Base-by-base conservation (phyloP, 495 filamentous ascomycete species). In the Daldinia childiae region DNA sequence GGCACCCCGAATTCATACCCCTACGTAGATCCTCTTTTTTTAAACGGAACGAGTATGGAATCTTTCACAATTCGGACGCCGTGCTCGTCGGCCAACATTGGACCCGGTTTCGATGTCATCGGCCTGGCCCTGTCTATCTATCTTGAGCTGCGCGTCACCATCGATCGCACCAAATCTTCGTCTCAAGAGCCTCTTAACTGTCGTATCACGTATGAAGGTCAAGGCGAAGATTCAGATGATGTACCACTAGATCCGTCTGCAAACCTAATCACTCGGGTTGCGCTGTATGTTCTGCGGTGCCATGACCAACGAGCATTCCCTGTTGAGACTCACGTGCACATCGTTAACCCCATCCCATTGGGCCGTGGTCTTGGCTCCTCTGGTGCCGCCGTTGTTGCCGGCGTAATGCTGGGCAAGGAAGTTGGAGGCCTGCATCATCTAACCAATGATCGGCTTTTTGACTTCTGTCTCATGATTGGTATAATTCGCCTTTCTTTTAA, bases 21-120 rank as follows among this genome's bases (percentile, higher is more conserved):
- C 14, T 30, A 45, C 38, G 24, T 29, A 43, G 21, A 60, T 30
- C 39, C 11, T 2, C 38, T 58, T 45, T 14, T 29, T 19, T 9
- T 19, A 45, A 14, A 27, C 58, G 41, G 17, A 17, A 7, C 29
- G 4, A 69, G 50, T 15, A 76, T 80, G 61, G 79, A 86, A 73
- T 86, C 84, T 6, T 90, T 90, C 77, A 78, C 83, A 58, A 89
- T 91, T 79, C 84, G 81, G 73, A 89, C 84, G 17, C 94, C 94
- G 48, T 97, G 93, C 83, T 97, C 94, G 55, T 96, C 93, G 7
- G 94, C 94, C 76, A 98, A 98, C 84, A 97, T 98, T 76, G 94
- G 90, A 48, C 95, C 95, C 30, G 95, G 95, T 15, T 99, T 98
- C 83, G 95, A 99, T 80, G 95, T 98, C 74, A 94, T 98, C 79